Conservation (phyloP, 2,329 filamentous ascomycete species). For the Pezicula neosporulosa region DNA sequence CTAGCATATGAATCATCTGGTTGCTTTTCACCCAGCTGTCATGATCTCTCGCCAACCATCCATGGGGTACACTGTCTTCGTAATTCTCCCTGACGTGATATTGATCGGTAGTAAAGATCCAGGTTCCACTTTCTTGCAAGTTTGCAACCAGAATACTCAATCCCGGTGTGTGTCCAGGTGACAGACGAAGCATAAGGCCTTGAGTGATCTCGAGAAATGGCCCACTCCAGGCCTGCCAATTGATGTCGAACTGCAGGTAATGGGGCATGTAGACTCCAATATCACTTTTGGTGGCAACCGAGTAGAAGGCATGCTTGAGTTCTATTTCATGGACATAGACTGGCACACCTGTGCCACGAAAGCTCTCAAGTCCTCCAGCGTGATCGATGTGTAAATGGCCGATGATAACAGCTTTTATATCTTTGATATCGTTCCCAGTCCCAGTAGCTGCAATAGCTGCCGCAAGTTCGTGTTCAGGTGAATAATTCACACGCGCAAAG, state of each 20-base stretch:
- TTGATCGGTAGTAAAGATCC: slow-evolving; percentile 36
- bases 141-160: slow-evolving; percentile 1
- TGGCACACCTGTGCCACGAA: slow-evolving; percentile 32
- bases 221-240: slow-evolving; percentile 35
- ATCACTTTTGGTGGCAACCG: slow-evolving; percentile 33
- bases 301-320: slow-evolving; percentile 38
- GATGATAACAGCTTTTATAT: slow-evolving; percentile 39
- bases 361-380: slow-evolving; percentile 39
- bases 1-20: slow-evolving; percentile 29
- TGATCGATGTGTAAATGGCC: slow-evolving; percentile 42
- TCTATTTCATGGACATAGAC: slow-evolving; percentile 42
- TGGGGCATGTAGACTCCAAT: slow-evolving; percentile 30
- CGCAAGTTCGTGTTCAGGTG: slow-evolving; percentile 29
- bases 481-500: slow-evolving; percentile 32
- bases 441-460: slow-evolving; percentile 33
- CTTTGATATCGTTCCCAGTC: slow-evolving; percentile 36
- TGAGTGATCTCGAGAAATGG: slow-evolving; percentile 29
- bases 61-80: slow-evolving; percentile 29
- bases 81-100: slow-evolving; percentile 36
- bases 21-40: slow-evolving; percentile 30
- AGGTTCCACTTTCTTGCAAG: slow-evolving; percentile 22
- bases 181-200: slow-evolving; percentile 21
- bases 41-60: slow-evolving; percentile 32
- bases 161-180: slow-evolving; percentile 5
- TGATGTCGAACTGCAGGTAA: slow-evolving; percentile 31